Evolutionary conservation across 2,329 filamentous ascomycete species (phyloP).

Genomic region (Neopestalotiopsis sp.): DNA sequence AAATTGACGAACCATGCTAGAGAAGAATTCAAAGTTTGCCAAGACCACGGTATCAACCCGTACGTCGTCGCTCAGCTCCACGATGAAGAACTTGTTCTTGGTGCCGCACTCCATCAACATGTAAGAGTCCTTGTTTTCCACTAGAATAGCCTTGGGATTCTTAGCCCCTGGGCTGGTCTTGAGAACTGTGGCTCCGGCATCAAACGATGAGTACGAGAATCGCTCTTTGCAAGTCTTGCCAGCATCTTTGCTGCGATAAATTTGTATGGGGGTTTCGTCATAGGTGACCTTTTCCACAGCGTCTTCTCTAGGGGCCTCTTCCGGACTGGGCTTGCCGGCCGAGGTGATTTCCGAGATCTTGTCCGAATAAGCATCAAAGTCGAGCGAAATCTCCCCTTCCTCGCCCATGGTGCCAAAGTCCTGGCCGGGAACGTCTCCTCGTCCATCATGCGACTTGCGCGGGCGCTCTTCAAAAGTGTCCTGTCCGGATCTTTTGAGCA

Average conservation of each 20-base stretch:
- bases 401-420: conserved; percentile 83
- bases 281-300: conserved; percentile 50
- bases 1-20: conserved; percentile 92
- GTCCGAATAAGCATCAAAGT: conserved; percentile 57
- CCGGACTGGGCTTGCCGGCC: conserved; percentile 28
- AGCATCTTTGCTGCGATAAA: conserved; percentile 83
- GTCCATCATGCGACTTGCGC: conserved; percentile 60
- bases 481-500: conserved; percentile 84
- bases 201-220: conserved; percentile 97
- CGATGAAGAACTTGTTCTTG: conserved; percentile 89
- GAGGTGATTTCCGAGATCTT: conserved; percentile 50
- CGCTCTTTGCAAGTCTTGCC: conserved; percentile 97
- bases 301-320: conserved; percentile 30
- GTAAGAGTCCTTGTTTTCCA: conserved; percentile 98
- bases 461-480: conserved; percentile 68
- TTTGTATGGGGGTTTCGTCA: conserved; percentile 56
- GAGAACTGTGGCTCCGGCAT: conserved; percentile 90
- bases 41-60: conserved; percentile 95
- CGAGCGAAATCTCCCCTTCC: conserved; percentile 78
- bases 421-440: conserved; percentile 58
- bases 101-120: conserved; percentile 92
- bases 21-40: conserved; percentile 99
- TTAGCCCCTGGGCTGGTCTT: conserved; percentile 89
- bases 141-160: conserved; percentile 84
- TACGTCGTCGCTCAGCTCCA: conserved; percentile 87